Percentiles rank a stretch among this genome's conserved stretches.
These are phyloP conservation scores for Akanthomyces uredinophilus DNA, from an alignment of 2,329 filamentous ascomycete species.

Conservation along the genomic window DNA sequence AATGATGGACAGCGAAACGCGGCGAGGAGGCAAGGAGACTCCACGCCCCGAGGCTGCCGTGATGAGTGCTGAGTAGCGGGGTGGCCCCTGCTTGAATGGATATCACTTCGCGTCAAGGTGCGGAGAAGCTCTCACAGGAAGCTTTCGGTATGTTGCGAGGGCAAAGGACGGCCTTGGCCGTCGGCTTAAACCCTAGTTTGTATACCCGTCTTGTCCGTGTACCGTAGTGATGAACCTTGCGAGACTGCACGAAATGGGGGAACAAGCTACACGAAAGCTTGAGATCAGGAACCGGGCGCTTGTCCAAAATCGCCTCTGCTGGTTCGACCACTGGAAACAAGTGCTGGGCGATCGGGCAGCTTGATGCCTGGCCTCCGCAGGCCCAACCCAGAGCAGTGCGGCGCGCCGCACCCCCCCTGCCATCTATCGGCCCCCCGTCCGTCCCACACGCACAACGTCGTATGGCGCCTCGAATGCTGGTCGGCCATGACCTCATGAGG, in stretches of 20 bases:
- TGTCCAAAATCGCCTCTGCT: neutral
- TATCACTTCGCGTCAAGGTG: neutral
- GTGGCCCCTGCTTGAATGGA: neutral
- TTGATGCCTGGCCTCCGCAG: conserved; percentile 2
- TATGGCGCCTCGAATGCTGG: neutral
- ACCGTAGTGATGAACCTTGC: neutral
- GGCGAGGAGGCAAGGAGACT: neutral
- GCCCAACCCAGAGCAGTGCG: neutral
- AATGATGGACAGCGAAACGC: neutral
- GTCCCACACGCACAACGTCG: conserved; percentile 4
- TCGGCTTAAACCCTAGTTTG: neutral
- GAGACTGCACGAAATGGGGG: neutral
- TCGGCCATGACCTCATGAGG: neutral
- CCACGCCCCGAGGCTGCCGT: neutral
- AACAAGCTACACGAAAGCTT: neutral
- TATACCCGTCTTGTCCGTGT: neutral
- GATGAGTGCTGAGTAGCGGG: neutral
- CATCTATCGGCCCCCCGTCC: neutral
- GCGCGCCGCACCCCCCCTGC: neutral
- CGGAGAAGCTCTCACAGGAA: neutral
- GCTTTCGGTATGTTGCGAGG: neutral
- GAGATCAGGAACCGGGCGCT: neutral
- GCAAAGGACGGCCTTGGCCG: neutral
- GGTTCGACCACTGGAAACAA: neutral
- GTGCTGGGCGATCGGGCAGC: neutral